Base-by-base conservation (phyloP, 2,329 filamentous ascomycete species). In the Scedosporium boydii region DNA sequence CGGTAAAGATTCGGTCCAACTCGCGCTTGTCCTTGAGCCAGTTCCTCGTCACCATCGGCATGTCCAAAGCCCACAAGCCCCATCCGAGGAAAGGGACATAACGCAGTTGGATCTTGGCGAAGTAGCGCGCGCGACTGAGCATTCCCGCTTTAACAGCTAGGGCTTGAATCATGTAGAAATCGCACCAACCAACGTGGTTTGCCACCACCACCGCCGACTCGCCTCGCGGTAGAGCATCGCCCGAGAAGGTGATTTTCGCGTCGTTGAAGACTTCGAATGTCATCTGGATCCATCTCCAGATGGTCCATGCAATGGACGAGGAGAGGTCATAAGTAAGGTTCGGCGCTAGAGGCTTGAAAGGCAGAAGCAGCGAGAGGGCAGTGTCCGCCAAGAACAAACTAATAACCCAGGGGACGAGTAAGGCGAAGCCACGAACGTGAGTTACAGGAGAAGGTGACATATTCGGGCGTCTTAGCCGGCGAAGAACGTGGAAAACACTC, bases 151-250 rank as follows among this genome's bases (percentile, higher is more conserved):
- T 74, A 58, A 79, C 67, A 14, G 84, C 84, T 51, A 86, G 71
- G 44, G 79, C 78, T 71, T 87, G 83, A 65, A 87, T 82, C 76
- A 86, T 80, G 74, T 86, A 87, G 69, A 87, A 86, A 70, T 87
- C 84, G 63, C 78, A 76, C 84, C 84, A 87, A 60, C 77, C 78
- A 46, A 85, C 79, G 71, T 87, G 84, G 69, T 87, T 86, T 61
- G 79, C 75, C 61, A 87, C 73, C 38, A 87, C 81, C 61, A 87
- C 80, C 61, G 83, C 84, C 27, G 80, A 84, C 71, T 87, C 84
- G n/a, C 75, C 76, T 10, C 64, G 62, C 1, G 81, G 82, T 7
- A 86, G 71, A 1, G 67, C 63, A 65, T 83, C 80, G 16, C 83
- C 83, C 6, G 82, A 82, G 34, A 80, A 72, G 44, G 76, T 76